phyloP scores from a whole-genome alignment of 2,329 filamentous ascomycete species.

The Colletotrichum sp. region DNA sequence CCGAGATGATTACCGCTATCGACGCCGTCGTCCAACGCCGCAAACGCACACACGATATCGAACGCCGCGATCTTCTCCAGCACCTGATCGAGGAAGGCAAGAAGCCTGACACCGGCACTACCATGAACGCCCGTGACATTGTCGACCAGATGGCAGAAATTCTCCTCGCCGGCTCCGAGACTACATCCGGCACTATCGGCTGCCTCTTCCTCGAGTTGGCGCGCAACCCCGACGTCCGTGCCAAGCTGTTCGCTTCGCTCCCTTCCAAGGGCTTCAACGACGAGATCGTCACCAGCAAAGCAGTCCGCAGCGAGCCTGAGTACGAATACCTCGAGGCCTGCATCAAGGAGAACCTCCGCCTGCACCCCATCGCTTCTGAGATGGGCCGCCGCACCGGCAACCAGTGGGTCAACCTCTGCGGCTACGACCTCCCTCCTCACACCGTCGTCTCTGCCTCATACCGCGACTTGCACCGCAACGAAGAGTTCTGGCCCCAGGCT shows the following conservation, averaged over 20 bases:
- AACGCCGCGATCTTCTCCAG: conserved; percentile 13
- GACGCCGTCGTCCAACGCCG: conserved; percentile 16
- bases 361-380: conserved; percentile 60
- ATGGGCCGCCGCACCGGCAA: conserved; percentile 19
- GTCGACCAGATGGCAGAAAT: conserved; percentile 23
- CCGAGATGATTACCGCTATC: conserved; percentile 18
- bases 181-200: conserved; percentile 29
- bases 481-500: conserved; percentile 11
- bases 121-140: conserved; percentile 22
- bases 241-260: conserved; percentile 18
- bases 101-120: conserved; percentile 17
- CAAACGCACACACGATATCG: background rate
- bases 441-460: conserved; percentile 19
- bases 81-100: conserved; percentile 20
- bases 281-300: conserved; percentile 10
- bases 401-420: conserved; percentile 13
- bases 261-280: background rate
- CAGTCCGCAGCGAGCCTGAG: background rate
- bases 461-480: conserved; percentile 17
- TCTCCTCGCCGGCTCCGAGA: conserved; percentile 31
- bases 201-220: conserved; percentile 30
- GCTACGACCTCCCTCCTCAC: conserved; percentile 17
- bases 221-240: conserved; percentile 24
- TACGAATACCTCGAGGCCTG: conserved; percentile 73
- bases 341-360: conserved; percentile 77